Evolutionary conservation across 2,329 filamentous ascomycete genomes (phyloP), one percentile per base, ranked within the genome.

Genomic region (Pyricularia pennisetigena): DNA sequence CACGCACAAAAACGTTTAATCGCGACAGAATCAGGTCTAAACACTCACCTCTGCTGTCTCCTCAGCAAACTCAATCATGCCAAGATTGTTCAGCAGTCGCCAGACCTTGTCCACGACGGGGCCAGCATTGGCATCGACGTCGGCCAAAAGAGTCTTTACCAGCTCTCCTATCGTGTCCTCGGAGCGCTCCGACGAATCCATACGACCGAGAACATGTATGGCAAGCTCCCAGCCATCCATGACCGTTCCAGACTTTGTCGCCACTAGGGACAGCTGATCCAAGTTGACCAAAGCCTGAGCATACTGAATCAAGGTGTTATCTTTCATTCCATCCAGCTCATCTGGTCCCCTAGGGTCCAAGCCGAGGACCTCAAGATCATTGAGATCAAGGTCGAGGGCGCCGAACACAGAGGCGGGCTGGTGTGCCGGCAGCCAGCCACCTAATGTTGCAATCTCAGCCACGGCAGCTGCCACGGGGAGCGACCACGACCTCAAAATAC

Each of bases 181-280:
- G 8, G 91, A 91, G 66, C 86, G 85, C 65, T 87, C 82, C 0
- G 85, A 82, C 69, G 93, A 88, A 74, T 97, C 90, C 75, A 98
- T 85, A 68, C 94, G 88, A 10, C 91, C 91, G 64, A 97, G 82
- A 12, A 97, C 86, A 69, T 93, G 88, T 62, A 97, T 88, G 0
- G 93, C 91, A 74, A 97, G 80, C 79, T 97, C 93, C 94, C 94
- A 98, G 9, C 94, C 94, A 72, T 94, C 89, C 54, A 85, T 82
- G 16, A 78, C 74, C 14, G 77, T 76, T 26, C 73, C 77, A 29
- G 71, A 73, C 54, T 74, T 72, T 67, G 75, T 73, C 64, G 72
- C 73, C 10, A 71, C 69, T 3, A 79, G 73, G 0, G 79, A 79
- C 64, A 88, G 75, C 26, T 82, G 80, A 68, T 84, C 82, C 70